A percentile compares a stretch with the other conserved stretches of the same genome.
phyloP scores from a whole-genome alignment of 208 protist species.

The Entamoeba histolytica region DNA sequence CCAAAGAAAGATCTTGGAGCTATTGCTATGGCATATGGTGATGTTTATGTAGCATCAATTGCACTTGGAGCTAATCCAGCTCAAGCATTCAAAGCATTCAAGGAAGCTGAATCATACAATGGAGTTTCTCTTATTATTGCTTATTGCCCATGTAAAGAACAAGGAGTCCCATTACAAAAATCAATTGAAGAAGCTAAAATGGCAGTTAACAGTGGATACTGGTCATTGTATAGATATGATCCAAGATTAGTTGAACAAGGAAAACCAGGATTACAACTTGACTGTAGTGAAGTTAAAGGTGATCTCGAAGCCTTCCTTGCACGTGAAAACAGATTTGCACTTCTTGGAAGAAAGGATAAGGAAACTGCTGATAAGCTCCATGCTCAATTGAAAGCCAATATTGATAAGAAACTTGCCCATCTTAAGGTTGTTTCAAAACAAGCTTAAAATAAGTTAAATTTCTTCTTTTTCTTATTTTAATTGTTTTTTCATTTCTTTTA shows the following conservation, averaged over 20 bases:
- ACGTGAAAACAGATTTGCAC: background rate
- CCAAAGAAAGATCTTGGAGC: constrained; percentile 34
- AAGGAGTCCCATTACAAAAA: constrained; percentile 7
- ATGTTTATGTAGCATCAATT: constrained; percentile 38
- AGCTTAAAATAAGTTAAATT: background rate
- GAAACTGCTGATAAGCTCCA: background rate
- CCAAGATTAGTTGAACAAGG: background rate
- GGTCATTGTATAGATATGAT: constrained; percentile 13
- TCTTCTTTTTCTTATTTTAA: too few species aligned
- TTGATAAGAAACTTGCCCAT: background rate
- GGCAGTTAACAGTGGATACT: constrained; percentile 23
- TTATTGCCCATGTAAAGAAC: constrained; percentile 37
- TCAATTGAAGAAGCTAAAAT: constrained; percentile 5
- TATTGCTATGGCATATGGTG: constrained; percentile 25
- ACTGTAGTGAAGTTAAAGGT: background rate
- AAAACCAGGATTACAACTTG: background rate
- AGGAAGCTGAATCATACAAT: constrained; percentile 34
- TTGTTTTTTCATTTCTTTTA: too few species aligned
- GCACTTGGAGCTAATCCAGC: constrained; percentile 25
- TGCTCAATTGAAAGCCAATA: background rate
- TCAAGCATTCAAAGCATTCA: constrained; percentile 28
- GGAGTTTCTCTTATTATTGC: constrained; percentile 33
- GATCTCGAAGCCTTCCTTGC: background rate
- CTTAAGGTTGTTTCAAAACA: background rate
- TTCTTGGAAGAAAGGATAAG: background rate